phyloP scores from a whole-genome alignment of 208 protist species.

The Trypanosoma vivax region DNA sequence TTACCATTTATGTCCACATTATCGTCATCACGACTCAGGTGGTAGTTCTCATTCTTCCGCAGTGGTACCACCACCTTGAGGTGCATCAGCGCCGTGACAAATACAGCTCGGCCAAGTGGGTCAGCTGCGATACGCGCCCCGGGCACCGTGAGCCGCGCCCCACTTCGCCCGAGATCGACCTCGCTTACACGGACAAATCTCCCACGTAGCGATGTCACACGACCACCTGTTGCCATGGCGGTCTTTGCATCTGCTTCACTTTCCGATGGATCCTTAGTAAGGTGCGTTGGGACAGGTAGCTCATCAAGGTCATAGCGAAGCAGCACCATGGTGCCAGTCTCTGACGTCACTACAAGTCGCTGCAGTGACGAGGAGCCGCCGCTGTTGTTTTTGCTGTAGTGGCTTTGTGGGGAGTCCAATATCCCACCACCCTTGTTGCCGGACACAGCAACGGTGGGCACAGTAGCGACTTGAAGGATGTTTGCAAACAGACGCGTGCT shows the following conservation, averaged over 20 bases:
- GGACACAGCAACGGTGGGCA: slow-evolving; percentile 31
- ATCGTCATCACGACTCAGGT: slow-evolving; percentile 3
- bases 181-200: slow-evolving; percentile 94
- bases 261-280: slow-evolving; percentile 9
- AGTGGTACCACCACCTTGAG: slow-evolving; percentile 66
- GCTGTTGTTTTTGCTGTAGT: background rate
- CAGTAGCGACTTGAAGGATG: slow-evolving; percentile 55
- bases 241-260: background rate
- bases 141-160: slow-evolving; percentile 93
- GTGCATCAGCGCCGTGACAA: slow-evolving; percentile 89
- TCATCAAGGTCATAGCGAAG: slow-evolving; percentile 89
- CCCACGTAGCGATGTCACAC: slow-evolving; percentile 49
- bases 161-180: slow-evolving; percentile 95
- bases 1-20: slow-evolving; percentile 1
- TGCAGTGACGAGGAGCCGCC: slow-evolving; percentile 8
- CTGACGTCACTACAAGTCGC: slow-evolving; percentile 87
- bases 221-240: slow-evolving; percentile 5
- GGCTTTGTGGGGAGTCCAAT: slow-evolving; percentile 6
- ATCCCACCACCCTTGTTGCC: slow-evolving; percentile 12
- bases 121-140: slow-evolving; percentile 93
- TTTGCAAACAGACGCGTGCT: slow-evolving; percentile 43
- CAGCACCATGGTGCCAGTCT: slow-evolving; percentile 92
- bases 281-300: slow-evolving; percentile 32
- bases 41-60: slow-evolving; percentile 21
- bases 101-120: slow-evolving; percentile 92